A percentile compares a stretch with the other conserved stretches of the same genome.
Evolutionary conservation across 169 alveolate genomes (phyloP).

Genomic region (Perkinsus marinus): DNA sequence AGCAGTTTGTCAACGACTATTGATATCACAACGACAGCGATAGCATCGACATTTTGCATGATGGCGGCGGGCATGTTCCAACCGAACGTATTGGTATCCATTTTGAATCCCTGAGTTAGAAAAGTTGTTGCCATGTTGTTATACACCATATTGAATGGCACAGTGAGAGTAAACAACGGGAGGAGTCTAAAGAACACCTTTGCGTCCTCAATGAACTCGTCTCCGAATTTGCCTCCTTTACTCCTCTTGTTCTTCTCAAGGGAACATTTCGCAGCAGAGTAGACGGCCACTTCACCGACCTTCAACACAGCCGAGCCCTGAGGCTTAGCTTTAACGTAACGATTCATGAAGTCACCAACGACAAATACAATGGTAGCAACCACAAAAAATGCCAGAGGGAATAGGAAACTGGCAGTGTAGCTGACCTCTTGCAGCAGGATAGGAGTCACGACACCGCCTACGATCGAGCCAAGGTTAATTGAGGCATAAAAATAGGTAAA

Average conservation of each 20-base stretch:
- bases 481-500: neutral
- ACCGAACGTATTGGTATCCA: neutral
- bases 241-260: neutral
- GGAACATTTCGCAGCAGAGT: neutral
- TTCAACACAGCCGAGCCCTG: neutral
- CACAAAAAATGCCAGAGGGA: neutral
- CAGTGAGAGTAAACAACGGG: neutral
- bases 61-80: neutral
- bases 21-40: neutral
- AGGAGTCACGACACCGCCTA: neutral
- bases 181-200: neutral
- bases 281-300: neutral
- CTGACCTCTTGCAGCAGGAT: neutral
- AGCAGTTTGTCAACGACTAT: neutral
- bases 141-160: neutral
- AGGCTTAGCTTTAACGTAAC: neutral
- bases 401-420: neutral
- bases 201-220: neutral
- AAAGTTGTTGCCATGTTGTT: neutral
- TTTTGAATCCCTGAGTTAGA: neutral
- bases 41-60: neutral
- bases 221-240: neutral
- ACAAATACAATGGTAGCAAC: neutral
- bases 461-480: neutral
- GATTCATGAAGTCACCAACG: neutral